A percentile compares a stretch with the other conserved stretches of the same genome.
Evolutionary conservation across 1,284 basidiomycete genomes (phyloP).

Genomic region (Acaromyces ingoldii): DNA sequence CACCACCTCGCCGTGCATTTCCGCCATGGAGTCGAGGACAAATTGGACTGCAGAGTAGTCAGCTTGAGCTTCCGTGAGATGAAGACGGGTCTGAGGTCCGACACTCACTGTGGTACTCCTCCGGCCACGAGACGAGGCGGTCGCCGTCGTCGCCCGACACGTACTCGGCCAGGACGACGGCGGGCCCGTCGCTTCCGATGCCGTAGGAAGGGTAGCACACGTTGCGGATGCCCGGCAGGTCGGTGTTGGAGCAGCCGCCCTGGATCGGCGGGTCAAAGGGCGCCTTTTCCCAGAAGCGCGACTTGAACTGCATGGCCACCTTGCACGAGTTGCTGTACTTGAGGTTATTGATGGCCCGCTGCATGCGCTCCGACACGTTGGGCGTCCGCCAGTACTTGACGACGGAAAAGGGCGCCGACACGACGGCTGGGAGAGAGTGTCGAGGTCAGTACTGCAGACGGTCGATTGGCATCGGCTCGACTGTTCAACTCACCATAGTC

Average conservation of each 20-base stretch:
- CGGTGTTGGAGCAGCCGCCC: constrained; percentile 21
- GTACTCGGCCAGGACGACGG: neutral
- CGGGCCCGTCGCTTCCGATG: neutral
- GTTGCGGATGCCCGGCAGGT: neutral
- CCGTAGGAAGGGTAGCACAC: neutral
- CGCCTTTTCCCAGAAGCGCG: constrained; percentile 39
- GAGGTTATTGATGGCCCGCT: constrained; percentile 16
- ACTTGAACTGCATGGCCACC: constrained; percentile 31
- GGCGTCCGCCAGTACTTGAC: constrained; percentile 6
- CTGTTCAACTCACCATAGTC: too few relatives aligned
- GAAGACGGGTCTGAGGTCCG: too few relatives aligned
- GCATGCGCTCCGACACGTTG: neutral
- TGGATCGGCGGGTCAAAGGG: constrained; percentile 29
- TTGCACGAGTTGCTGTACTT: constrained; percentile 30
- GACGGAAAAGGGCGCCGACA: constrained; percentile 34
- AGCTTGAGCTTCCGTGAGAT: too few relatives aligned
- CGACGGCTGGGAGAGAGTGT: constrained; percentile 28
- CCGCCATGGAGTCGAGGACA: constrained; percentile 25
- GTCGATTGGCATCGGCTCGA: too few relatives aligned
- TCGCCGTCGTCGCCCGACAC: neutral
- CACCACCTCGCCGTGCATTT: constrained; percentile 25
- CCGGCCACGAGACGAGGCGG: neutral
- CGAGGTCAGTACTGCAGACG: neutral
- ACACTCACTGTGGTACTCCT: neutral
- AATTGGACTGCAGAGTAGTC: too few relatives aligned